Evolutionary conservation across 2,329 filamentous ascomycete genomes (phyloP), one percentile per base, ranked within the genome.

Genomic region (Onygenales sp.): DNA sequence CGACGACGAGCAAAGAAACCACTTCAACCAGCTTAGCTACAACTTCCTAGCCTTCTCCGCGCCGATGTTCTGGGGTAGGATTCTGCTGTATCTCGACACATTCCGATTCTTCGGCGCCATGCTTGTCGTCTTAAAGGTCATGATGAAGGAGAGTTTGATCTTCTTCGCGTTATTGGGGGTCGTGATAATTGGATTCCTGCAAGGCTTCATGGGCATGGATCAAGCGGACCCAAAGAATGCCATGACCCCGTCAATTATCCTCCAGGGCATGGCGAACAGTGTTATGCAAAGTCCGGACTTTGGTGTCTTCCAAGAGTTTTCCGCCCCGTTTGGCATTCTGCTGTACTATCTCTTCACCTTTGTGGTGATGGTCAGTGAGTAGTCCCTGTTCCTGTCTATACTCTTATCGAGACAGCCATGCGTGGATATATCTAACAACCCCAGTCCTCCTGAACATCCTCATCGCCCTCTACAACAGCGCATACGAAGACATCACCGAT

Each of bases 291-390:
- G 84, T 49, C 93, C 93, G 0, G 91, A 97, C 59, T 97, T 98
- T 56, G 76, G 79, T 4, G 87, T 86, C 0, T 97, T 97, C 64
- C 90, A 96, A 59, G 80, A 85, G 27, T 98, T 97, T 66, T 88
- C 87, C 21, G 90, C 87, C 10, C 93, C 93, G 0, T 98, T 96
- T 67, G 93, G 93, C 7, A 81, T 95, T 49, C 87, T 96, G 34
- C 84, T 98, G 8, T 98, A 98, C 75, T 98, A 98, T 74, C 82
- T 94, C 66, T 98, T 96, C 70, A 95, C 92, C 14, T 98, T 98
- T 65, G 85, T 97, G 40, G 87, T 98, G 63, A 96, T 95, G 86
- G 91, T 93, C 58, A 65, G 72, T 74, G 62, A 59, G 68, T 63
- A 46, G 14, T 6, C 11, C 33, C 37, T 40, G 21, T 36, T 33